phyloP scores from a whole-genome alignment of 306 rosid species.

The Medicago ruthenica region DNA sequence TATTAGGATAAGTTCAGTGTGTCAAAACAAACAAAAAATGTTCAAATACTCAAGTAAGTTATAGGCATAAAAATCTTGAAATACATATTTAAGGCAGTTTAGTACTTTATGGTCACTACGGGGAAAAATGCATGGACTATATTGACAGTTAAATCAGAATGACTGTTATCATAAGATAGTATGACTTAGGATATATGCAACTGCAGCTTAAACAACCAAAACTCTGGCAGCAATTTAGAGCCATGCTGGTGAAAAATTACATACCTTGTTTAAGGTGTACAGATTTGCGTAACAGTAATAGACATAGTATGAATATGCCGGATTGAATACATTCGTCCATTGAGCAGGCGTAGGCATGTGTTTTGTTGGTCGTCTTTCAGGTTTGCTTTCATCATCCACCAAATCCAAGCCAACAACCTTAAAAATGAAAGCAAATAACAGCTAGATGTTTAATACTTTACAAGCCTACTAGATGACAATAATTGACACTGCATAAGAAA shows the following conservation, averaged over 20 bases:
- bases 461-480: background rate
- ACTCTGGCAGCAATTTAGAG: background rate
- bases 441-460: conserved; percentile 2
- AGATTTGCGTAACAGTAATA: conserved; percentile 99
- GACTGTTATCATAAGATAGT: conserved; percentile 9
- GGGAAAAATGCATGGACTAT: conserved; percentile 12
- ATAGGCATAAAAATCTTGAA: conserved; percentile 26
- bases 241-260: conserved; percentile 27
- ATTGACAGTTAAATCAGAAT: background rate
- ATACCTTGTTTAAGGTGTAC: conserved; percentile 88
- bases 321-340: conserved; percentile 96
- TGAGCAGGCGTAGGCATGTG: conserved; percentile 99
- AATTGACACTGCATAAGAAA: conserved; percentile 19
- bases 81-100: background rate
- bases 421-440: conserved; percentile 37
- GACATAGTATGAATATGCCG: conserved; percentile 91
- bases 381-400: conserved; percentile 97
- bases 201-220: background rate
- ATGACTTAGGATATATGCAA: conserved; percentile 16
- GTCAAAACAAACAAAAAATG: conserved; percentile 2
- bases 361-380: conserved; percentile 97
- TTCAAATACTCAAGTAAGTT: conserved; percentile 18
- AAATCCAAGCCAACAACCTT: conserved; percentile 96
- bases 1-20: conserved; percentile 38
- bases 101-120: background rate